A percentile compares a stretch with the other conserved stretches of the same genome.
These are phyloP conservation scores for Cystofilobasidium ferigula DNA, from an alignment of 768 basidiomycete genomes.

Conservation along the genomic window DNA sequence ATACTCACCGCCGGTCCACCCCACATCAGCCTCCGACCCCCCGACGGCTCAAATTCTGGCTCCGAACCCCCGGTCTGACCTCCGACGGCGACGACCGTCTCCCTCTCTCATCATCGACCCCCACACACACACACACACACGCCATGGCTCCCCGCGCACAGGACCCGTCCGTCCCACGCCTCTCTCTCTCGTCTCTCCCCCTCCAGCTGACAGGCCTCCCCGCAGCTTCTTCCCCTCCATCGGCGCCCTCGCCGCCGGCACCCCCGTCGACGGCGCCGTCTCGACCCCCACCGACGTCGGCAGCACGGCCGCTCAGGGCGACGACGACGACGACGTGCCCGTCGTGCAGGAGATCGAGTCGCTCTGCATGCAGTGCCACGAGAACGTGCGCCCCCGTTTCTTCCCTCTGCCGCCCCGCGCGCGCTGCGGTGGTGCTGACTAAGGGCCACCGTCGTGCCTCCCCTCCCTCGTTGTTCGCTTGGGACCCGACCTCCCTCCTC, in stretches of 20 bases:
- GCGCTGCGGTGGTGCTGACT: too few species aligned
- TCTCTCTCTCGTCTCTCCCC: neutral
- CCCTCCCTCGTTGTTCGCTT: neutral
- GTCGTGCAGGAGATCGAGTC: constrained; percentile 77
- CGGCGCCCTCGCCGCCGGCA: constrained; percentile 48
- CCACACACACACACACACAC: neutral
- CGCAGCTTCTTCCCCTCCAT: constrained; percentile 49
- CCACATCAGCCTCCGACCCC: too few species aligned
- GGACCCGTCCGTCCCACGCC: neutral
- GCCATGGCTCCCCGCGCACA: neutral
- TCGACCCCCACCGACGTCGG: constrained; percentile 34
- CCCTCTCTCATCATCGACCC: neutral
- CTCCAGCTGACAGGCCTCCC: neutral
- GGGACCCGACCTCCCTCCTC: neutral
- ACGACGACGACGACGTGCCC: constrained; percentile 47
- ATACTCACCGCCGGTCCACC: too few species aligned
- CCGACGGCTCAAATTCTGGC: neutral
- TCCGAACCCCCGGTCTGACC: neutral
- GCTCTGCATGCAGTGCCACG: constrained; percentile 82
- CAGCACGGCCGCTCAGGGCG: constrained; percentile 23
- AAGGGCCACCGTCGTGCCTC: neutral
- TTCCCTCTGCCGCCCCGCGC: neutral
- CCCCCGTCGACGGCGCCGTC: constrained; percentile 39
- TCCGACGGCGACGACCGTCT: neutral
- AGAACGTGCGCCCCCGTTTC: constrained; percentile 55